A percentile compares a stretch with the other conserved stretches of the same genome.
phyloP scores from a whole-genome alignment of 495 filamentous ascomycete genomes.

The Aspergillus campestris region DNA sequence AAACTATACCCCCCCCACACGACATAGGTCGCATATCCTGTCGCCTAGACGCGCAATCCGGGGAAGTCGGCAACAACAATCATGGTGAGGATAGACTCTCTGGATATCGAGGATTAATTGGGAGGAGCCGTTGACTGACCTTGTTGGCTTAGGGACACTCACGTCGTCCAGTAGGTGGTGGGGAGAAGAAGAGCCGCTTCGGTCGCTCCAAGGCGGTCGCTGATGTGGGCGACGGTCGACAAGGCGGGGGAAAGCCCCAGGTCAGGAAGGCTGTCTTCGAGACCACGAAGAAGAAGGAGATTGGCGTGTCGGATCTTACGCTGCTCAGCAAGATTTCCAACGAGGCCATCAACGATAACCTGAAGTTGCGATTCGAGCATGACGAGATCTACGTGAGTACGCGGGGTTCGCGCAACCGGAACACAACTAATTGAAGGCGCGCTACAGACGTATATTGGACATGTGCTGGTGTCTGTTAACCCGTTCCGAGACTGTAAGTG shows the following conservation, averaged over 20 bases:
- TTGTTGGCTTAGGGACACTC: conserved; percentile 33
- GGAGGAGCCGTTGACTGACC: conserved; percentile 8
- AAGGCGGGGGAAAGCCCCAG: conserved; percentile 50
- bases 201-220: conserved; percentile 39
- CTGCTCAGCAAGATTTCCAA: conserved; percentile 97
- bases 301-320: conserved; percentile 95
- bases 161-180: conserved; percentile 40
- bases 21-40: conserved; percentile 27
- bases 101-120: conserved; percentile 1
- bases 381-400: conserved; percentile 83
- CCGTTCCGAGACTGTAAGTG: conserved; percentile 84
- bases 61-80: conserved; percentile 22
- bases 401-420: conserved; percentile 6
- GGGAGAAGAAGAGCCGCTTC: conserved; percentile 43
- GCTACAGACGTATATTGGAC: conserved; percentile 89
- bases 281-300: conserved; percentile 96
- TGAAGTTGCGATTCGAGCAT: conserved; percentile 95
- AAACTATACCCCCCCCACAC: conserved; percentile 6
- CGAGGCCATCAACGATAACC: conserved; percentile 97
- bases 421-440: conserved; percentile 18
- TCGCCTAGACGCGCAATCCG: conserved; percentile 24
- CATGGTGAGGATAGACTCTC: conserved; percentile 18
- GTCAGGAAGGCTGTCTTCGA: conserved; percentile 95
- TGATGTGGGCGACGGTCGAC: conserved; percentile 38
- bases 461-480: conserved; percentile 99